phyloP scores from a whole-genome alignment of 179 eudicot genomes.

The Beta lomatogona region DNA sequence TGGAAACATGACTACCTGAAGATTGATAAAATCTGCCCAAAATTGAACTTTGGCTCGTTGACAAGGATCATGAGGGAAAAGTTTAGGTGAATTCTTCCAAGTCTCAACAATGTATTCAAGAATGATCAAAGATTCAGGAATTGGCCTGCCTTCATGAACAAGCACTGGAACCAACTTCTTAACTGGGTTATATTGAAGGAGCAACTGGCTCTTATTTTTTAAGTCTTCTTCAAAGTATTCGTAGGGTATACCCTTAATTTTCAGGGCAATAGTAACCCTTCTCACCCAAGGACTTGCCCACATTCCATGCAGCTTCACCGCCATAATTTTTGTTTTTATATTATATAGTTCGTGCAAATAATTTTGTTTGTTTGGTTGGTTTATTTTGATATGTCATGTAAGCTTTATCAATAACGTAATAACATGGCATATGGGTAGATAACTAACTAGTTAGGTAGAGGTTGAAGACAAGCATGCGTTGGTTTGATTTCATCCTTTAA shows the following conservation, averaged over 20 bases:
- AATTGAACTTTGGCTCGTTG: conserved; percentile 30
- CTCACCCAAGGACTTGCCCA: conserved; percentile 49
- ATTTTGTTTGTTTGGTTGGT: not conserved
- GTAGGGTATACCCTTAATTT: conserved; percentile 38
- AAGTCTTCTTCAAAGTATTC: conserved; percentile 41
- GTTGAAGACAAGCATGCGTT: not conserved
- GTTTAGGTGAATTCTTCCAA: conserved; percentile 32
- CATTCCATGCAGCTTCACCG: conserved; percentile 44
- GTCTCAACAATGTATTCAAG: conserved; percentile 40
- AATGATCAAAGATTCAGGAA: conserved; percentile 43
- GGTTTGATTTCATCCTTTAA: not conserved
- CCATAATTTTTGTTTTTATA: conserved; percentile 17
- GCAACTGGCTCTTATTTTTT: conserved; percentile 33
- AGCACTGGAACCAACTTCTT: conserved; percentile 45
- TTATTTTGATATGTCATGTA: not conserved
- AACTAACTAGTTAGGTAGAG: conserved; percentile 10
- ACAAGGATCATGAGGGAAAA: conserved; percentile 35
- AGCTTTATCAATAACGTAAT: not conserved
- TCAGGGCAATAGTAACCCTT: conserved; percentile 35
- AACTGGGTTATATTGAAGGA: conserved; percentile 40
- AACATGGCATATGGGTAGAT: not conserved
- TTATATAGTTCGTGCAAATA: not conserved
- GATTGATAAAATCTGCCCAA: conserved; percentile 35
- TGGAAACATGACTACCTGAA: conserved; percentile 22
- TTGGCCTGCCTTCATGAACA: conserved; percentile 38